These are phyloP conservation scores for Hevea brasiliensis DNA, from an alignment of 345 rosid genomes.

Conservation along the genomic window DNA sequence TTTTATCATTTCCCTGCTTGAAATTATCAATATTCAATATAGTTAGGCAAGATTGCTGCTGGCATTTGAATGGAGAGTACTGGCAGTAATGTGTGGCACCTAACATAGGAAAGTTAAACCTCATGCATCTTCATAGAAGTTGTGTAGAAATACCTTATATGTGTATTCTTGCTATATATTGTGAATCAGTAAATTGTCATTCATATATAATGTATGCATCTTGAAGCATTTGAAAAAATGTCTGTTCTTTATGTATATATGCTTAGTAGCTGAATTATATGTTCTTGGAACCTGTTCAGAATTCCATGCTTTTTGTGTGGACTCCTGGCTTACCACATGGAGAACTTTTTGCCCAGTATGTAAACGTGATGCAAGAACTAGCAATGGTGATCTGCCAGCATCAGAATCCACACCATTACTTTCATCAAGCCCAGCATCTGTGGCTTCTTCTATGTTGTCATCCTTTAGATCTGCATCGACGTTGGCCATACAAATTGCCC, in stretches of 20 bases:
- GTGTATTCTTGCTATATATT: neutral
- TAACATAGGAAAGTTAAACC: no score
- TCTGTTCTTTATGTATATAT: neutral
- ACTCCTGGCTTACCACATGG: slow-evolving; percentile 95
- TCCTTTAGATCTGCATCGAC: slow-evolving; percentile 70
- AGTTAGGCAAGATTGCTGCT: no score
- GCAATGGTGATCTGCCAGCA: slow-evolving; percentile 72
- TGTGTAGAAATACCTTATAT: no score
- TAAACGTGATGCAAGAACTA: slow-evolving; percentile 88
- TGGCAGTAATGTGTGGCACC: neutral
- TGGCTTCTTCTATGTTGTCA: slow-evolving; percentile 58
- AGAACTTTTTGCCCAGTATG: slow-evolving; percentile 97
- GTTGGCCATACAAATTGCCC: slow-evolving; percentile 60
- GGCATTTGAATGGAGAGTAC: neutral
- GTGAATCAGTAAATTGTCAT: neutral
- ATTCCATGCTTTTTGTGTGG: slow-evolving; percentile 85
- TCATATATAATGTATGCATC: neutral
- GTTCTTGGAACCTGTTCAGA: slow-evolving; percentile 47
- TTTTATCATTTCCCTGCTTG: no score
- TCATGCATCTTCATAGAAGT: no score
- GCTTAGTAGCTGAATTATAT: slow-evolving; percentile 8
- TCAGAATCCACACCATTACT: slow-evolving; percentile 90
- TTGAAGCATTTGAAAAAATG: neutral
- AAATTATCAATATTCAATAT: no score
- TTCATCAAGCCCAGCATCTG: slow-evolving; percentile 53